These are phyloP conservation scores for Chlorociboria aeruginascens DNA, from an alignment of 495 filamentous ascomycete species.

Conservation along the genomic window DNA sequence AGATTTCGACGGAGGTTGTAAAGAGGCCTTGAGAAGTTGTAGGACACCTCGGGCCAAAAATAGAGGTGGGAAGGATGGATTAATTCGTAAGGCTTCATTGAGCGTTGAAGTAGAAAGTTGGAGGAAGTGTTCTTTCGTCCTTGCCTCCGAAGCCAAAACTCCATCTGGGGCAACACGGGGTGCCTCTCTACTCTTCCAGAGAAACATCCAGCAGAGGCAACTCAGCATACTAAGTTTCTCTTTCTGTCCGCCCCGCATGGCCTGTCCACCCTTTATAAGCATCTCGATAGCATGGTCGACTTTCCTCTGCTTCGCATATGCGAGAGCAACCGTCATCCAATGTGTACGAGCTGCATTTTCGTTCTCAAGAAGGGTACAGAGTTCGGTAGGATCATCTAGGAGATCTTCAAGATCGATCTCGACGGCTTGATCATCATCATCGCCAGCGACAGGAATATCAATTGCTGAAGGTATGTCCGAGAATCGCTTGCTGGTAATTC, in stretches of 20 bases:
- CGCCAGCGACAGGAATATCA: conserved; percentile 77
- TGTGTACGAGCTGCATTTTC: conserved; percentile 76
- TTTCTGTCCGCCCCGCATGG: conserved; percentile 58
- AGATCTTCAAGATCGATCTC: conserved; percentile 86
- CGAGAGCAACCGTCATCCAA: conserved; percentile 92
- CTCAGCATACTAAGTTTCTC: conserved; percentile 79
- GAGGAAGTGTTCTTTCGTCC: conserved; percentile 86
- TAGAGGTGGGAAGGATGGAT: conserved; percentile 77
- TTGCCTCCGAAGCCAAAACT: conserved; percentile 47
- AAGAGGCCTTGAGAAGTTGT: conserved; percentile 73
- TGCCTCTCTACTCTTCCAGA: conserved; percentile 83
- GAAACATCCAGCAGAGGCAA: conserved; percentile 82
- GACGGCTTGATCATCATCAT: conserved; percentile 69
- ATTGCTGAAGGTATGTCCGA: conserved; percentile 79
- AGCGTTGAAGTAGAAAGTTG: conserved; percentile 79
- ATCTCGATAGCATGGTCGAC: conserved; percentile 92
- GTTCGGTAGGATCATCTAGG: conserved; percentile 87
- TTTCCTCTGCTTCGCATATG: conserved; percentile 93
- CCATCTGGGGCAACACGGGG: conserved; percentile 62
- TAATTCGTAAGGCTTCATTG: conserved; percentile 90
- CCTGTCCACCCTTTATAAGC: conserved; percentile 66
- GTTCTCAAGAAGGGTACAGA: conserved; percentile 87
- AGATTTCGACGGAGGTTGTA: conserved; percentile 63
- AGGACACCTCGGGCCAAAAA: conserved; percentile 88
- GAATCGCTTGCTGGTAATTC: conserved; percentile 46